Percentiles rank a stretch among this genome's conserved stretches.
Evolutionary conservation across 495 filamentous ascomycete species (phyloP).

Genomic region (Daldinia decipiens): DNA sequence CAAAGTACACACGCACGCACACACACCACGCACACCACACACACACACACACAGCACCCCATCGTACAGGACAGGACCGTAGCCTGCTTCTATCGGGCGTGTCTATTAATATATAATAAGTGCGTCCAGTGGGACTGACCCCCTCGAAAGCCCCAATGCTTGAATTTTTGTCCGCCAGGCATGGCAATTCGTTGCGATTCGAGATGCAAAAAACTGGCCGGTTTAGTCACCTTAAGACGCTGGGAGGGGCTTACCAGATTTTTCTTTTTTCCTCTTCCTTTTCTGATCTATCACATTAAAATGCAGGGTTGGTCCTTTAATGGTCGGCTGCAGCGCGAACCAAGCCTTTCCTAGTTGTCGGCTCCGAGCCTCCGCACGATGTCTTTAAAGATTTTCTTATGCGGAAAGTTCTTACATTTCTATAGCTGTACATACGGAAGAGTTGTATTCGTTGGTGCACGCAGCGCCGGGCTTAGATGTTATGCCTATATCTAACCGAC

Average conservation of each 20-base stretch:
- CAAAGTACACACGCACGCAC: slow-evolving; percentile 7
- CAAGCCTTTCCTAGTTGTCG: slow-evolving; percentile 34
- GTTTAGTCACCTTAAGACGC: slow-evolving; percentile 12
- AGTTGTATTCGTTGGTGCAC: not conserved
- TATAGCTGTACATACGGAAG: slow-evolving; percentile 14
- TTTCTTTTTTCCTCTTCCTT: slow-evolving; percentile 13
- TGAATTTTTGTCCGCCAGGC: slow-evolving; percentile 6
- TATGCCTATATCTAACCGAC: not conserved
- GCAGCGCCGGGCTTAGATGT: not conserved
- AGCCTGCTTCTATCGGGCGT: slow-evolving; percentile 30
- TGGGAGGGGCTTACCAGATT: slow-evolving; percentile 1
- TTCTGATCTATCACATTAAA: slow-evolving; percentile 39
- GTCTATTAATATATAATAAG: slow-evolving; percentile 20
- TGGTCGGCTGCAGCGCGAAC: slow-evolving; percentile 41
- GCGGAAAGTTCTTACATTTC: slow-evolving; percentile 18
- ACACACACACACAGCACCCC: slow-evolving; percentile 8
- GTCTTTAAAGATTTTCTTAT: slow-evolving; percentile 7
- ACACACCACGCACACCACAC: no score
- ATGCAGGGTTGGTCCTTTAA: slow-evolving; percentile 37
- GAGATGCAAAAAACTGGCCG: slow-evolving; percentile 1
- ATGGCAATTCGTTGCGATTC: slow-evolving; percentile 17
- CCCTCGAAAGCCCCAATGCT: slow-evolving; percentile 3
- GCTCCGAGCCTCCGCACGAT: slow-evolving; percentile 38
- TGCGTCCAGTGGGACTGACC: slow-evolving; percentile 1
- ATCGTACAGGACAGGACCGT: slow-evolving; percentile 11